Evolutionary conservation across 2,329 filamentous ascomycete genomes (phyloP), one percentile per base, ranked within the genome.

Genomic region (Lachnellula hyalina): DNA sequence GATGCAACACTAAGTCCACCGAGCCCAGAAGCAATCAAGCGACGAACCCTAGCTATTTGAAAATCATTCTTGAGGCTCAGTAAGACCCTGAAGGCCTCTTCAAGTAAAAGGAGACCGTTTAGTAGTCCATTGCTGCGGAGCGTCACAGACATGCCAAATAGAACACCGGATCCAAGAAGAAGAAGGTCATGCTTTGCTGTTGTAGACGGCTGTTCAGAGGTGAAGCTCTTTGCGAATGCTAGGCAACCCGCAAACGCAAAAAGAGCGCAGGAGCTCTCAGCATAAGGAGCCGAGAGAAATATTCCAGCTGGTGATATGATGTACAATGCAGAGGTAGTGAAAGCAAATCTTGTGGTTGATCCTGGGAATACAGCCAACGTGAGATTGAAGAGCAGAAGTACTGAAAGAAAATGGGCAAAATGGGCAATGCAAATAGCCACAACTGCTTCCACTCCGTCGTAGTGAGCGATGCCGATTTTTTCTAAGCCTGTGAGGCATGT

Each of bases 111-210:
- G 3, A 90, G 68, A 9, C 93, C 93, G 67, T 87, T 92, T 12
- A 96, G 75, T 47, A 97, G 73, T 9, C 90, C 94, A 70, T 99
- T 99, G 66, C 87, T 90, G 54, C 94, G 85, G 58, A 95, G 83
- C 1, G 82, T 77, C 0, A 86, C 86, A 0, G 91, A 86, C 15
- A 86, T 63, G 1, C 86, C 89, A 66, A 97, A 93, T 5, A 81
- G 58, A 2, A 83, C 55, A 1, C 89, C 90, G 2, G 90, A 81
- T 9, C 75, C 65, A 5, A 95, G 61, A 19, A 87, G 71, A 14
- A 76, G 75, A 2, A 73, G 60, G 62, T 84, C 79, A 42, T 55
- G 61, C 52, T 36, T 47, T 17, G 44, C 60, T 59, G 41, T 67
- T 65, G 52, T 65, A 53, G 40, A 62, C 56, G 62, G 69, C 60